These are phyloP conservation scores for Chrysoporthe puriensis DNA, from an alignment of 2,329 filamentous ascomycete genomes.

Conservation along the genomic window DNA sequence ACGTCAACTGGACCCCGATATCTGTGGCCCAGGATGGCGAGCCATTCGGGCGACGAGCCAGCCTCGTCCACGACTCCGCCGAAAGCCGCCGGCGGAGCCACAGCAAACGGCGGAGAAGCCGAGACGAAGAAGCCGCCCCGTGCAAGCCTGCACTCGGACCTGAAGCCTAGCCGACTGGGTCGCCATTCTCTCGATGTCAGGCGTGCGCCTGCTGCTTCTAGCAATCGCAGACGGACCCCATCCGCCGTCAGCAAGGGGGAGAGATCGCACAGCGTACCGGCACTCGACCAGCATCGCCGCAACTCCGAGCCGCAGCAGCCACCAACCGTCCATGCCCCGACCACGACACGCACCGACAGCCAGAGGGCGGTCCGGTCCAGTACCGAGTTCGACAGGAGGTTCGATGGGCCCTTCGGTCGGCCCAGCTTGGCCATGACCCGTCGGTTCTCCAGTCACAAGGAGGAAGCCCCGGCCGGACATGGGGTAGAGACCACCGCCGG, in stretches of 20 bases:
- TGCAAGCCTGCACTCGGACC: constrained; percentile 17
- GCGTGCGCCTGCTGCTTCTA: not conserved
- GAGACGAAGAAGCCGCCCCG: constrained; percentile 13
- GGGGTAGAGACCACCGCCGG: constrained; percentile 3
- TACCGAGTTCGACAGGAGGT: constrained; percentile 34
- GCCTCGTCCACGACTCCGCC: not conserved
- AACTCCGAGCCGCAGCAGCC: constrained; percentile 15
- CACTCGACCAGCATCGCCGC: constrained; percentile 8
- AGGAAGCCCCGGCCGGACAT: constrained; percentile 10
- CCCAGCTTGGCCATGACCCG: constrained; percentile 33
- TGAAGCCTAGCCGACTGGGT: constrained; percentile 2
- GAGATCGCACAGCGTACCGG: constrained; percentile 23
- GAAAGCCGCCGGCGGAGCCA: not conserved
- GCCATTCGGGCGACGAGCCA: constrained; percentile 6
- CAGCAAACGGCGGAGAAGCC: not conserved
- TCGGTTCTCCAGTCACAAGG: constrained; percentile 27
- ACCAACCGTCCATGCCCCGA: constrained; percentile 23
- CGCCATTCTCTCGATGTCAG: constrained; percentile 23
- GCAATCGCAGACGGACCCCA: not conserved
- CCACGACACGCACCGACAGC: constrained; percentile 10
- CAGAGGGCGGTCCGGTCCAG: constrained; percentile 30
- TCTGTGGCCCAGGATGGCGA: not conserved
- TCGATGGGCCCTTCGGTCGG: constrained; percentile 34
- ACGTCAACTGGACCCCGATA: not conserved
- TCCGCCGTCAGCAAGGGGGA: not conserved